These are phyloP conservation scores for Paracorniculantispora psalliotae DNA, from an alignment of 2,329 filamentous ascomycete species.

Conservation along the genomic window DNA sequence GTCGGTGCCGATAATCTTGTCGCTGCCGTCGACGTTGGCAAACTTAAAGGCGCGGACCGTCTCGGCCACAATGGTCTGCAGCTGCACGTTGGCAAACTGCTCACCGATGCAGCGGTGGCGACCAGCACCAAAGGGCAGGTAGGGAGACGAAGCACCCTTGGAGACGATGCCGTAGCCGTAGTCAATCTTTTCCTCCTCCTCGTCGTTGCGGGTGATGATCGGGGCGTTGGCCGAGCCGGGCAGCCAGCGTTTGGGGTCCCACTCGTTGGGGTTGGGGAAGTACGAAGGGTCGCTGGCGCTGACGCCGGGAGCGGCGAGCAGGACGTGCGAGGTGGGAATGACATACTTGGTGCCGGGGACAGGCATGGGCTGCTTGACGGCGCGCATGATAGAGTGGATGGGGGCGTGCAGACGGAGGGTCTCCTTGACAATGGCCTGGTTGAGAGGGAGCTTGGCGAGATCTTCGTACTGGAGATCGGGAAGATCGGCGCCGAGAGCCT, in stretches of 20 bases:
- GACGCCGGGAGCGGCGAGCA: conserved; percentile 82
- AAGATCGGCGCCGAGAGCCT: conserved; percentile 67
- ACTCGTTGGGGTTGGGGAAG: conserved; percentile 77
- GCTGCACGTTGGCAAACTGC: conserved; percentile 90
- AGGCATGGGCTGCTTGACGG: conserved; percentile 82
- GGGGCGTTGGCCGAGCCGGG: conserved; percentile 54
- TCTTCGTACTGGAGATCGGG: conserved; percentile 72
- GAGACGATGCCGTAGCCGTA: conserved; percentile 91
- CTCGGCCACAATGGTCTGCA: conserved; percentile 77
- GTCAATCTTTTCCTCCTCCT: conserved; percentile 73
- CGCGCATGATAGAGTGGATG: conserved; percentile 92
- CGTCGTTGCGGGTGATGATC: conserved; percentile 40
- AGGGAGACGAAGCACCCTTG: conserved; percentile 85
- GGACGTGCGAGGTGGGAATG: conserved; percentile 72
- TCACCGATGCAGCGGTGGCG: conserved; percentile 94
- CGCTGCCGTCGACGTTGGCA: conserved; percentile 65
- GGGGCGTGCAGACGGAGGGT: conserved; percentile 86
- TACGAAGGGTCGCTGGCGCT: conserved; percentile 65
- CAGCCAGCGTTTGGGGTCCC: conserved; percentile 92
- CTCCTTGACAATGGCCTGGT: conserved; percentile 83
- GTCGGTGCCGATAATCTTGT: conserved; percentile 63
- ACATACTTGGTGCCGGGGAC: conserved; percentile 78
- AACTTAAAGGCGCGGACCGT: conserved; percentile 78
- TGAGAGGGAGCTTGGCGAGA: conserved; percentile 72
- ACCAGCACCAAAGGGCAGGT: conserved; percentile 90